A percentile compares a stretch with the other conserved stretches of the same genome.
These are phyloP conservation scores for Helotiales sp. DNA, from an alignment of 2,329 filamentous ascomycete genomes.

Conservation along the genomic window DNA sequence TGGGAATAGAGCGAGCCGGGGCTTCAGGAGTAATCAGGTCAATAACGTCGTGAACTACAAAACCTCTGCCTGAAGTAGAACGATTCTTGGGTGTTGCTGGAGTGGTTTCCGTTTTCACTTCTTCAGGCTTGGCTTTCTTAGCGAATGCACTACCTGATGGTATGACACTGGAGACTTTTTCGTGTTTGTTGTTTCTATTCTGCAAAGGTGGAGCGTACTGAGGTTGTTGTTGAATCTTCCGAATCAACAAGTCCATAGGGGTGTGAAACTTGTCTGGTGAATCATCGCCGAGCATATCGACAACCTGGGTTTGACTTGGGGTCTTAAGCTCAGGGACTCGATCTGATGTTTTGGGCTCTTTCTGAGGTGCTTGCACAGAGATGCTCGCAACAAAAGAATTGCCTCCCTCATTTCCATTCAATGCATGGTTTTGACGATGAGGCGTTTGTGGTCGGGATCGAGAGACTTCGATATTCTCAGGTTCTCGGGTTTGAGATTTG, in stretches of 20 bases:
- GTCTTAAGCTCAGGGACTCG: not conserved
- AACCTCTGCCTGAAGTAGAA: constrained; percentile 42
- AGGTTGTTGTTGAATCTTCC: not conserved
- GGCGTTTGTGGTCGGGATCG: not conserved
- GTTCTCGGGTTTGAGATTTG: not conserved
- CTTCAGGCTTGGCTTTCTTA: not conserved
- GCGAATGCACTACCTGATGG: constrained; percentile 1
- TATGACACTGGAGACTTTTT: not conserved
- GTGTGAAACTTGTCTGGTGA: not conserved
- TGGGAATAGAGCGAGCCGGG: constrained; percentile 46
- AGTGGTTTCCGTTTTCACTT: not conserved
- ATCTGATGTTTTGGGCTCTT: not conserved
- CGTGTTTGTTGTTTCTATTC: not conserved
- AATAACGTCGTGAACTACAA: not conserved
- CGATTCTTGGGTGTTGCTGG: constrained; percentile 1
- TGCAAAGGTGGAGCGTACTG: not conserved
- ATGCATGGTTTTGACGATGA: not conserved
- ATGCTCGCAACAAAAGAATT: not conserved
- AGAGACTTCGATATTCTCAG: too few relatives aligned
- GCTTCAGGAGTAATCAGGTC: constrained; percentile 19
- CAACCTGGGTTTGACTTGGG: not conserved
- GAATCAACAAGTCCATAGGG: not conserved
- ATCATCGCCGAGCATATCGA: not conserved
- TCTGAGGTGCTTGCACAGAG: not conserved
- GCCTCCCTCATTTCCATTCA: not conserved